Evolutionary conservation across 2,329 filamentous ascomycete species (phyloP).

Genomic region (Pyrenophora tritici-repentis): DNA sequence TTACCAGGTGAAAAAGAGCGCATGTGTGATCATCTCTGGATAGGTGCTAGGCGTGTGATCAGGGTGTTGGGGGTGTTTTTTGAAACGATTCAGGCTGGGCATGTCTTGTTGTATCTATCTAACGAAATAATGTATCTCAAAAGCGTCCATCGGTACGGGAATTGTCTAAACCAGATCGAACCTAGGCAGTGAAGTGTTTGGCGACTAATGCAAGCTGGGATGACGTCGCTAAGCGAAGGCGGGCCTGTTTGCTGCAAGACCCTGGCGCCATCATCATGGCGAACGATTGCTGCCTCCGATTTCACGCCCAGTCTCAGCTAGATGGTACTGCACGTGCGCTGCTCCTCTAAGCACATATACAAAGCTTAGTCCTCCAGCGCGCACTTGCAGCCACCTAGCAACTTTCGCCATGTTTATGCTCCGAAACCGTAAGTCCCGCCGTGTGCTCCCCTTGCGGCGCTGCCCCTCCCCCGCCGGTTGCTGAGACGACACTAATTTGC

Average conservation of each 20-base stretch:
- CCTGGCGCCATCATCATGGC: constrained; percentile 23
- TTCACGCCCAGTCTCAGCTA: constrained; percentile 11
- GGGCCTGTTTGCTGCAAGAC: constrained; percentile 15
- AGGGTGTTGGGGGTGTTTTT: too few species aligned
- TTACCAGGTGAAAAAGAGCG: too few species aligned
- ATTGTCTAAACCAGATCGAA: too few species aligned
- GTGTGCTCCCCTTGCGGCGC: constrained; percentile 10
- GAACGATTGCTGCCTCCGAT: constrained; percentile 20
- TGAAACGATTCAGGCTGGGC: too few species aligned
- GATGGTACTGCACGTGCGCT: constrained; percentile 21
- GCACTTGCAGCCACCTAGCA: constrained; percentile 8
- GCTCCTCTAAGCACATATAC: constrained; percentile 26
- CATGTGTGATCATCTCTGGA: too few species aligned
- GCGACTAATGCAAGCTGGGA: not conserved
- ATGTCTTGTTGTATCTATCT: too few species aligned
- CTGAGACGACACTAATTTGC: constrained; percentile 28
- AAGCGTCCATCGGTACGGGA: too few species aligned
- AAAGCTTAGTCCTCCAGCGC: constrained; percentile 17
- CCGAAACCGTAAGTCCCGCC: constrained; percentile 45
- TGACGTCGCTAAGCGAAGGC: constrained; percentile 18
- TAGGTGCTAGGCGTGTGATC: too few species aligned
- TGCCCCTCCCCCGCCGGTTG: constrained; percentile 40
- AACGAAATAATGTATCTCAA: too few species aligned
- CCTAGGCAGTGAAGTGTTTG: too few species aligned
- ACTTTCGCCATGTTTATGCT: constrained; percentile 48